A percentile compares a stretch with the other conserved stretches of the same genome.
phyloP scores from a whole-genome alignment of 305 asterid genomes.

The Fraxinus ornus region DNA sequence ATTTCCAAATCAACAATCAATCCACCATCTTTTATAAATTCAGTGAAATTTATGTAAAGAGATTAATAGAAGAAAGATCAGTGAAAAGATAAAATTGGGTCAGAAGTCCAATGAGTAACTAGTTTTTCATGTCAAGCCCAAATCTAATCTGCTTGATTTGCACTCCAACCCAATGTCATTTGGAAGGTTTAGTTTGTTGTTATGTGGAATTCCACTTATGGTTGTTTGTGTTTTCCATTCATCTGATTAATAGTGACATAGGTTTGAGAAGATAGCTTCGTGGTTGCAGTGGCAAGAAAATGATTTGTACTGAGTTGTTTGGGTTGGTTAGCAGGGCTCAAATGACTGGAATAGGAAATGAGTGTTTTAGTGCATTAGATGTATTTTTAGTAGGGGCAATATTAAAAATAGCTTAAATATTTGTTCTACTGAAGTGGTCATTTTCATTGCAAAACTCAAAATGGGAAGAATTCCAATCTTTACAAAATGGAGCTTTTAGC shows the following conservation, averaged over 20 bases:
- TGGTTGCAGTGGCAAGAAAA: background rate
- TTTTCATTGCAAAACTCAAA: background rate
- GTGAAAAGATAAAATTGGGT: background rate
- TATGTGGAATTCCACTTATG: background rate
- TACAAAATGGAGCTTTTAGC: background rate
- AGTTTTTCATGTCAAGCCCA: background rate
- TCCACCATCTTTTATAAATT: background rate
- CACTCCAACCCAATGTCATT: background rate
- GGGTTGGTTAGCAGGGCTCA: background rate
- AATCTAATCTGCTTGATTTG: background rate
- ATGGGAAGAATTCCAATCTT: background rate
- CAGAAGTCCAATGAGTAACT: background rate
- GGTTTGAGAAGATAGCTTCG: background rate
- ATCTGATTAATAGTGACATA: background rate
- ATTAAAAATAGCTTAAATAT: background rate
- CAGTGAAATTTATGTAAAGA: background rate
- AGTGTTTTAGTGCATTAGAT: background rate
- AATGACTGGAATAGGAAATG: background rate
- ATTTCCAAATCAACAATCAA: background rate
- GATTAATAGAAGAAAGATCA: background rate
- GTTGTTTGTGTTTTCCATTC: background rate
- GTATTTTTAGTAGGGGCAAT: background rate
- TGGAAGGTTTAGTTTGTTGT: background rate
- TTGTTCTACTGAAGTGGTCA: background rate
- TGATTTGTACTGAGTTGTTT: background rate